Evolutionary conservation across 345 rosid genomes (phyloP).

Genomic region (Raphanus sativus): DNA sequence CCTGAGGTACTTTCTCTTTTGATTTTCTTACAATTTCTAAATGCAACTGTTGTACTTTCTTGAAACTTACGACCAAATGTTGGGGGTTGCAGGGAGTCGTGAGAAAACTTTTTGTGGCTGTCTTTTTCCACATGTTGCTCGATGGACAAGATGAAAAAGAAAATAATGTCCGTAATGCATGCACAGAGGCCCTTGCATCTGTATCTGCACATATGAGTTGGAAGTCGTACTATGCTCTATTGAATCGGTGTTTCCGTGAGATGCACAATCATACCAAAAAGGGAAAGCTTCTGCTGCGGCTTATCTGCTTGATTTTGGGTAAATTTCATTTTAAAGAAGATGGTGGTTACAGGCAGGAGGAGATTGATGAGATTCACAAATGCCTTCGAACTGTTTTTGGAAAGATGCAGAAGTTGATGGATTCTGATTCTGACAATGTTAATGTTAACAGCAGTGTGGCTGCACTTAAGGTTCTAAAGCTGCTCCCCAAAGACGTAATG

Average conservation of each 20-base stretch:
- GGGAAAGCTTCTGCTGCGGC: constrained; percentile 64
- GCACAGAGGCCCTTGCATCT: constrained; percentile 75
- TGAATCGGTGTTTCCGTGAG: constrained; percentile 71
- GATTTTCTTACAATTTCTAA: not conserved
- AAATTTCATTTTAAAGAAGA: constrained; percentile 61
- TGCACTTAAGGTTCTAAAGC: constrained; percentile 78
- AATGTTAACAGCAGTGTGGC: constrained; percentile 68
- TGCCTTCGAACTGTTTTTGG: not conserved
- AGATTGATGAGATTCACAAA: constrained; percentile 33
- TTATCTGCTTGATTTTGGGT: constrained; percentile 75
- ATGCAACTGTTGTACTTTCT: constrained; percentile 11
- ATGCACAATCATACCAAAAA: constrained; percentile 57
- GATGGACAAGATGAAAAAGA: constrained; percentile 74
- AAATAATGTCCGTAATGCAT: constrained; percentile 66
- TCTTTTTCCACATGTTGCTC: constrained; percentile 77
- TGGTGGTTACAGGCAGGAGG: constrained; percentile 35
- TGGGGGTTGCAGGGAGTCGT: constrained; percentile 59
- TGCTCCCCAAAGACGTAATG: constrained; percentile 77
- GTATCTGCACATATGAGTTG: constrained; percentile 69
- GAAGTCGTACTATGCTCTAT: constrained; percentile 68
- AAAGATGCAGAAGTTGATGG: constrained; percentile 59
- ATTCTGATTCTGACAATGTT: constrained; percentile 61
- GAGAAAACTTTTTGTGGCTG: constrained; percentile 69
- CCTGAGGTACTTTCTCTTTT: constrained; percentile 52
- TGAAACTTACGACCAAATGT: constrained; percentile 17